phyloP scores from a whole-genome alignment of 495 filamentous ascomycete species.

The Aspergillus coremiiformis region DNA sequence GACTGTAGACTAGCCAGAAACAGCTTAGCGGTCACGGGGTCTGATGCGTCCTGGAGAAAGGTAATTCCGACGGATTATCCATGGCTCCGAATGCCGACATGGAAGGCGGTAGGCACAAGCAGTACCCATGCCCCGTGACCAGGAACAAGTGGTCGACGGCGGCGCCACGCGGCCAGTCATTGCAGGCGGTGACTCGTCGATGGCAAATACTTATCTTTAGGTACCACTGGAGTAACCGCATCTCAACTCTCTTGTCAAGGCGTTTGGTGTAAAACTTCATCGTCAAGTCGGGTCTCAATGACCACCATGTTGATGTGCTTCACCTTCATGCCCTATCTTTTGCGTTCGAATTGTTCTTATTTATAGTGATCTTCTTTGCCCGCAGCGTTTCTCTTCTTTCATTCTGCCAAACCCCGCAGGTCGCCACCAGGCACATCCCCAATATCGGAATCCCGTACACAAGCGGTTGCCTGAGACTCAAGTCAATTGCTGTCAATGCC shows the following conservation, averaged over 20 bases:
- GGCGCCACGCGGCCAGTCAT: slow-evolving; percentile 10
- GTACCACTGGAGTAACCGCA: no score
- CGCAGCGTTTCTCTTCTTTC: neutral
- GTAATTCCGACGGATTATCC: slow-evolving; percentile 7
- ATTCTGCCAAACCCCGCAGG: neutral
- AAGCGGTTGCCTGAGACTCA: neutral
- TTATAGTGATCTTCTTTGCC: neutral
- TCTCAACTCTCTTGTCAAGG: slow-evolving; percentile 2
- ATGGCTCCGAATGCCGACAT: slow-evolving; percentile 4
- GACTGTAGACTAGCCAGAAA: neutral
- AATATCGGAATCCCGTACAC: neutral
- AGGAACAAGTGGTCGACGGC: no score
- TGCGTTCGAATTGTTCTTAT: neutral
- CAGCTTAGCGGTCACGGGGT: neutral
- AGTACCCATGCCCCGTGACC: no score
- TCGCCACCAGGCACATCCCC: neutral
- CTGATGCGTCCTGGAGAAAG: neutral
- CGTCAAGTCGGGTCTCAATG: slow-evolving; percentile 8
- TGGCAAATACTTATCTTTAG: no score
- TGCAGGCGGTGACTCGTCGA: neutral
- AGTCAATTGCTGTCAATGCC: slow-evolving; percentile 14
- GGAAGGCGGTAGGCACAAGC: no score
- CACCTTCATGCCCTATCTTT: neutral
- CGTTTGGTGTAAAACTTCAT: neutral
- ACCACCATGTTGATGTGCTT: slow-evolving; percentile 18